Conservation (phyloP, 2,329 filamentous ascomycete genomes). For the Tolypocladium paradoxum region DNA sequence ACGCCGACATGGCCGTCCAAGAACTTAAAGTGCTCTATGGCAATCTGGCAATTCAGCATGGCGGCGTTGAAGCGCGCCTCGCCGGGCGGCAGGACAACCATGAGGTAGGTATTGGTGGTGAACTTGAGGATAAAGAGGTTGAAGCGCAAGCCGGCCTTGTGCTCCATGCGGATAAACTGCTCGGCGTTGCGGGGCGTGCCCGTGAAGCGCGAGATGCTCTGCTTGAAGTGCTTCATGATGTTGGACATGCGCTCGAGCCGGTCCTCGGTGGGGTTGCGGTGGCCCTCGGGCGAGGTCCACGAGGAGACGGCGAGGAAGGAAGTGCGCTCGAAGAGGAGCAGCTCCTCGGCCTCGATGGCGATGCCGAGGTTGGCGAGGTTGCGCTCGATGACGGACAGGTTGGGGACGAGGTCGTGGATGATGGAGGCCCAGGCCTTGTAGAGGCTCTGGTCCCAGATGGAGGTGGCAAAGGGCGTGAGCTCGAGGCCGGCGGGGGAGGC, state of each 20-base stretch:
- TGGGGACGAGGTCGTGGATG: constrained; percentile 95
- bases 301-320: constrained; percentile 95
- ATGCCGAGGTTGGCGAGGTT: constrained; percentile 74
- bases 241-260: constrained; percentile 90
- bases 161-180: constrained; percentile 71
- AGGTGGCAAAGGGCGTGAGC: constrained; percentile 84
- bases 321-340: constrained; percentile 88
- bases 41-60: constrained; percentile 80
- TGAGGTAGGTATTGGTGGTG: constrained; percentile 94
- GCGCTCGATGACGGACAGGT: constrained; percentile 75
- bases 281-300: constrained; percentile 66
- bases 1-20: constrained; percentile 38
- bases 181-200: constrained; percentile 72
- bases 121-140: constrained; percentile 93
- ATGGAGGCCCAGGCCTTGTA: constrained; percentile 99
- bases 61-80: constrained; percentile 88
- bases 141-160: constrained; percentile 67
- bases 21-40: constrained; percentile 68
- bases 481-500: constrained; percentile 34
- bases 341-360: constrained; percentile 84
- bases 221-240: constrained; percentile 98
- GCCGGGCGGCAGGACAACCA: constrained; percentile 81
- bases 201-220: constrained; percentile 64
- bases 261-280: constrained; percentile 78
- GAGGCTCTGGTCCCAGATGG: constrained; percentile 96